Conservation (phyloP, 257 asterid species). For the Solanum dulcamara region DNA sequence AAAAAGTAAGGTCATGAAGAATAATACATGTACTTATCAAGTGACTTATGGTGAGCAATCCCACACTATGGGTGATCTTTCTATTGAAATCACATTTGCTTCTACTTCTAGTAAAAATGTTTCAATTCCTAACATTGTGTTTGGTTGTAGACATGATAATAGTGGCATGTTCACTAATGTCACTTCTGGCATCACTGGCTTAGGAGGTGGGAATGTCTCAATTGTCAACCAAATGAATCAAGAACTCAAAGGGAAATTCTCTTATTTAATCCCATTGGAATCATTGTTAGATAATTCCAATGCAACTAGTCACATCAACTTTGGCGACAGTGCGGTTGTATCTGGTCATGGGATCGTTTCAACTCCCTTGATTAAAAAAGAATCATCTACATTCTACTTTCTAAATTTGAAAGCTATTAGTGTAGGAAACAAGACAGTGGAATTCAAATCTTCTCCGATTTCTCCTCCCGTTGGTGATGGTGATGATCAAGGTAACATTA, state of each 20-base stretch:
- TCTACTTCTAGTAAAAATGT: neutral
- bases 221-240: neutral
- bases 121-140: neutral
- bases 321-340: constrained; percentile 4
- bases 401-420: neutral
- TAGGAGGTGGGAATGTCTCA: constrained; percentile 3
- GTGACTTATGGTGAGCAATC: constrained; percentile 7
- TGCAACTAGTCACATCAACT: neutral
- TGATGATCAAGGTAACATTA: constrained; percentile 1
- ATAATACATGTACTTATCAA: constrained; percentile 1
- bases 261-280: neutral
- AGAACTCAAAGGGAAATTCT: constrained; percentile 3
- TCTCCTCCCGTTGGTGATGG: neutral
- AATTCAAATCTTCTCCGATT: neutral
- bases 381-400: neutral
- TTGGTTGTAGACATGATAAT: constrained; percentile 10
- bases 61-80: neutral
- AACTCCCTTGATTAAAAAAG: neutral
- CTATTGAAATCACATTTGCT: neutral
- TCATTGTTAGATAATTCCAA: neutral
- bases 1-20: neutral
- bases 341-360: neutral
- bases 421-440: neutral
- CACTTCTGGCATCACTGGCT: constrained; percentile 5
- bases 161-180: neutral